Base-by-base conservation (phyloP, 768 basidiomycete genomes). In the Gloeopeniophorella convolvens region DNA sequence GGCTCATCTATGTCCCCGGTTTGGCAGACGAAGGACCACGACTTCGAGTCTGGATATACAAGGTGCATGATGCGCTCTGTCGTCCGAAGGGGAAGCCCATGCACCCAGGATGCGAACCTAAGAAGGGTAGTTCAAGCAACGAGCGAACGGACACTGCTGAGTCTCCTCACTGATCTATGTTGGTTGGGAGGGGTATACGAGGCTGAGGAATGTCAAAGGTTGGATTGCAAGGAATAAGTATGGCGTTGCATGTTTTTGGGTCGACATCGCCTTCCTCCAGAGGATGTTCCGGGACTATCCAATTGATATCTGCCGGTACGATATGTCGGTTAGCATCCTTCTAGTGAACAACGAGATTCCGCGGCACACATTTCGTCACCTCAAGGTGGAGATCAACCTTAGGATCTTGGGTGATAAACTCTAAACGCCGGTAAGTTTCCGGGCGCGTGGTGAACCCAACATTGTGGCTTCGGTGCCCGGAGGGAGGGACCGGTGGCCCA, bases 401-500 rank as follows among this genome's bases (percentile, higher is more conserved):
- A 21, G 48, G 52, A 31, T 16, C 42, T 28, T 33, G 41, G 20
- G 26, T 27, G n/a, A 54, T n/a, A n/a, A 34, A 43, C n/a, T 44
- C 15, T 18, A 54, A 20, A 35, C 52, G 52, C 33, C 52, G 42
- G 47, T 23, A 27, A 32, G 46, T 54, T 48, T 54, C 52, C 11
- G 52, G 52, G 7, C 52, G 52, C 16, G 52, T 54, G 7, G 35
- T 48, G 13, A 54, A 40, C 9, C 46, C 46, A 11, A 54, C 39
- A 31, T 34, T 54, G 42, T 51, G 57, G 13, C 47, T 51, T 37
- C 50, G 51, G 46, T 58, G 57, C 1, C 57, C 57, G 6, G 48
- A 28, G 11, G 57, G 54, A 31, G 57, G 57, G 27, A 56, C 35
- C 23, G 2, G 27, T 7, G 56, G 56, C 7, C 44, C 56, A 20